Base-by-base conservation (phyloP, 768 basidiomycete genomes). In the Kockovaella imperatae region DNA sequence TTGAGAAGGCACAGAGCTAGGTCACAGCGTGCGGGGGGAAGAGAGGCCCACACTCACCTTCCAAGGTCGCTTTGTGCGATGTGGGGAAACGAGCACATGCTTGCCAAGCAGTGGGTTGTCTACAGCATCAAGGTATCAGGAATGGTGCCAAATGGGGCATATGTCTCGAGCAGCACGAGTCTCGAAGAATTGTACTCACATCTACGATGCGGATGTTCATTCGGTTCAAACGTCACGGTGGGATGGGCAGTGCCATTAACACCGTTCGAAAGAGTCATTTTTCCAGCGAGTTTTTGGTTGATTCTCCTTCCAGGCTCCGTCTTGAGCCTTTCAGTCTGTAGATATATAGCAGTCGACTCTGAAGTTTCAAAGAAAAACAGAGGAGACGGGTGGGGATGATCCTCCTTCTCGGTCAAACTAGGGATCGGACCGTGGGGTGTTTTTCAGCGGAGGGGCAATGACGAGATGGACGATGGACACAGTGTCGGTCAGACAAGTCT, bases 61-160 rank as follows among this genome's bases (percentile, higher is more conserved):
- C 90, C 90, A 95, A 13, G 90, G 90, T 17, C 90, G 80, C 61
- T 86, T 87, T 6, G 77, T 87, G 43, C 90, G 83, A 69, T 93
- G 89, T 0, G 89, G 87, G 31, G 87, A 89, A 29, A 89, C 84
- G 28, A 91, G 80, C 46, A 89, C 74, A 63, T 86, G 76, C 58
- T 83, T 83, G 50, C 79, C 77, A 0, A 79, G 81, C 49, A 91
- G 77, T 3, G 88, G 86, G 61, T 91, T 91, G 66, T 79, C 87
- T 89, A 61, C 13, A 38, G 47, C 43, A 18, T 17, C 8, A 51
- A 36, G 17, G 10, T 11, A 25, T 32, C 21, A 20, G 15, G 13
- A 17, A 14, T 34, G 23, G 38, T 1, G 10, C 31, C 40, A 41
- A 3, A 44, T n/a, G n/a, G n/a, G n/a, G 29, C 23, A 32, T 14